Evolutionary conservation across 257 asterid genomes (phyloP).

Genomic region (Nicotiana otophora): DNA sequence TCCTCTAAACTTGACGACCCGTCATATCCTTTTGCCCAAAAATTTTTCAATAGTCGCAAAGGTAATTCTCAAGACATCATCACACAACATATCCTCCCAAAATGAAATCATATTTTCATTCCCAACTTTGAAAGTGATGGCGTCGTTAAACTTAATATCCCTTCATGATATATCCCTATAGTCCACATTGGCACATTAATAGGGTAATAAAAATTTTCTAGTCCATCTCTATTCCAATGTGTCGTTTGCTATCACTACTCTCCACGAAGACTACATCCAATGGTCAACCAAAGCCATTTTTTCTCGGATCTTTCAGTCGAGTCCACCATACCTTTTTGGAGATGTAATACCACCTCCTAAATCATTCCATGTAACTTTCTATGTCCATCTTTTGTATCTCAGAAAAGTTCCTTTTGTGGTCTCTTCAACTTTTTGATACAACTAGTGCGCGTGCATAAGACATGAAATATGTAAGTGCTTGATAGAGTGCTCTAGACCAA

Average conservation of each 20-base stretch:
- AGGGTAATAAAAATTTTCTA: neutral
- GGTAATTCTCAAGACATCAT: neutral
- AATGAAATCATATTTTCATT: neutral
- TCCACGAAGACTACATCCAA: neutral
- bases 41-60: neutral
- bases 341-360: neutral
- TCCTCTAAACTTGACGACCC: neutral
- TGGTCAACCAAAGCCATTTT: neutral
- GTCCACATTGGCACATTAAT: neutral
- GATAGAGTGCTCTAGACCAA: neutral
- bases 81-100: neutral
- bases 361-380: neutral
- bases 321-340: neutral
- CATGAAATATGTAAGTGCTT: neutral
- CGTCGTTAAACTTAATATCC: neutral
- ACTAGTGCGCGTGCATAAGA: neutral
- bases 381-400: neutral
- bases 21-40: neutral
- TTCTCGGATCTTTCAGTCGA: neutral
- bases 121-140: neutral
- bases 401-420: neutral
- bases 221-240: neutral
- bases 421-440: neutral
- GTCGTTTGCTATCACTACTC: neutral
- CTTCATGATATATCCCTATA: neutral